Base-by-base conservation (phyloP, 2,329 filamentous ascomycete genomes). In the Neobulgaria alba region DNA sequence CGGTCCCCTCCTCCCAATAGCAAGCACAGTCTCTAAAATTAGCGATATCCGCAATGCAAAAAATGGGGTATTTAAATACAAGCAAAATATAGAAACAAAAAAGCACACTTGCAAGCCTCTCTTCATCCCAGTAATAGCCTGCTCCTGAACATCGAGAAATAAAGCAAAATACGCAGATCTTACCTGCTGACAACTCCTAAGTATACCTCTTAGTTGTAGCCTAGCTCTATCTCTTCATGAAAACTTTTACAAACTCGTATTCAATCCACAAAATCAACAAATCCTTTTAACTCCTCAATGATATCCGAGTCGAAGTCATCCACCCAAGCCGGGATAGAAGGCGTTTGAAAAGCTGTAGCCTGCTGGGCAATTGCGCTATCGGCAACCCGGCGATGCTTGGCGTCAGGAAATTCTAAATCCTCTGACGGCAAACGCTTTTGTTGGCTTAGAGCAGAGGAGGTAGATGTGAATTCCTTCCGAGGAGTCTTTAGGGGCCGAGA, bases 241-340 rank as follows among this genome's bases (percentile, higher is more conserved):
- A n/a, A n/a, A n/a, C n/a, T n/a, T n/a, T n/a, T n/a, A n/a, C n/a
- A n/a, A n/a, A n/a, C n/a, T n/a, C n/a, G n/a, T n/a, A n/a, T n/a
- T 26, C 23, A 26, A 12, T 26, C 23, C n/a, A 60, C 47, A 46
- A 61, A 62, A 16, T 61, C 58, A 36, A 61, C 59, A 42, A 52
- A 49, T 23, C 50, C 58, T 31, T 52, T 53, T 18, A 57, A 52
- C 12, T 51, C 47, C 20, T 56, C 45, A 40, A 62, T 53, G 3
- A 62, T 47, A 7, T 53, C 54, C 10, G 53, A 36, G 34, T 61
- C 58, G 39, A 61, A 51, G 3, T 59, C 59, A 34, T 55, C 46
- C 7, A 58, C 54, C 59, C 59, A 59, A 3, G 46, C 48, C 21
- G 59, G 55, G 34, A 54, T 30, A 17, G 48, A 46, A 30, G 31